Base-by-base conservation (phyloP, 176 grass and related monocot species). In the Miscanthus lutarioriparius region DNA sequence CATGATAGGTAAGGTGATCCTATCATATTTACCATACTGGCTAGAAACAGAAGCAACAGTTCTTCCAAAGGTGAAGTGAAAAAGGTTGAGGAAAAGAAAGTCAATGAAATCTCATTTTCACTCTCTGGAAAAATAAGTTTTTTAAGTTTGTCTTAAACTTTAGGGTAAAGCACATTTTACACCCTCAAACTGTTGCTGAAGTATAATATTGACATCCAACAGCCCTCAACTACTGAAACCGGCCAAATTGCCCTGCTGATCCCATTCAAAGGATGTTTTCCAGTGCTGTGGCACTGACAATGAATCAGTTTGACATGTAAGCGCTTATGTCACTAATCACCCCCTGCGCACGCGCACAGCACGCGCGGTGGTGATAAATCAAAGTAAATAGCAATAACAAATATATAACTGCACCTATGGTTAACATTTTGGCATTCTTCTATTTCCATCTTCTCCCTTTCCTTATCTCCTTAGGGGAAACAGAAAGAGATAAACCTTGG, bases 401-500 rank as follows among this genome's bases (percentile, higher is more conserved):
- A 36, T 36, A 35, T 35, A 36, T 36, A 67, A 20, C 16, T 35
- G 15, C 7, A 3, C 64, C 30, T 32, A 33, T 14, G 5, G 14
- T 32, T 13, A 65, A 32, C 13, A 5, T 65, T 65, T 66, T 66
- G 63, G 63, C 63, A 66, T 66, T 66, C 63, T 30, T 65, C 28
- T 66, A 17, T 33, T 28, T 32, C 28, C 28, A 32, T 33, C 64
- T 66, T 33, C 64, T 32, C 27, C 28, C n/a, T 33, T 66, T 32
- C 10, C 2, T 19, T 67, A 30, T 17, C 14, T 67, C 64, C 16
- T 17, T 33, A 67, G 30, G 28, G 14, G n/a, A 61, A 23, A 61
- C 56, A 67, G 30, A 67, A 30, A 67, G 64, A 67, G 64, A 67
- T 61, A 61, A 67, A 67, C 64, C 64, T 67, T 33, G 64, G 64